Evolutionary conservation across 371 early-diverging fungal genomes (phyloP).

Genomic region (Mortierella sp.): DNA sequence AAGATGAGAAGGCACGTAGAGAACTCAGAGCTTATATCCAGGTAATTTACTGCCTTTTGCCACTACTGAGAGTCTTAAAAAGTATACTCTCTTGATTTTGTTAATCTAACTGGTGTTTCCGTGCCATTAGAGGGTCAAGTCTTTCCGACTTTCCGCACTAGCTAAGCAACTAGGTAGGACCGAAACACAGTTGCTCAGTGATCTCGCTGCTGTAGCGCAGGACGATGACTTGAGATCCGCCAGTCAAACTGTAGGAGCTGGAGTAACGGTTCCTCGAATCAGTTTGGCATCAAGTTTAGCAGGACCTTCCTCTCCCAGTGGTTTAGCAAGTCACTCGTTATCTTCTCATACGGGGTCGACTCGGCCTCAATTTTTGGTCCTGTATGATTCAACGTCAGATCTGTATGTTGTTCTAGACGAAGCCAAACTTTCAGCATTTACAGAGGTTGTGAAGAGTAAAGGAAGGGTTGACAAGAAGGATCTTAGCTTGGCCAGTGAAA

Average conservation of each 20-base stretch:
- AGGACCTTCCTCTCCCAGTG: conserved; percentile 2
- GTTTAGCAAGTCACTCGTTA: background rate
- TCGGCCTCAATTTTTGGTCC: conserved; percentile 24
- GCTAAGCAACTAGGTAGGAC: conserved; percentile 39
- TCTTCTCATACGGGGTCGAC: background rate
- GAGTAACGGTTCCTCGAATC: conserved; percentile 5
- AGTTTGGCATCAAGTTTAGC: conserved; percentile 16
- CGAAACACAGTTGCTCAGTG: conserved; percentile 36
- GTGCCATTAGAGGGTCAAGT: conserved; percentile 29
- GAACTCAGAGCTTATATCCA: conserved; percentile 46
- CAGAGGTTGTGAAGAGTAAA: conserved; percentile 16
- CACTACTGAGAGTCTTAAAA: background rate
- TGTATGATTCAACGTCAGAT: conserved; percentile 27
- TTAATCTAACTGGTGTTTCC: background rate
- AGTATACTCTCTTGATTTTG: too few relatives aligned
- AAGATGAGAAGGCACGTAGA: conserved; percentile 33
- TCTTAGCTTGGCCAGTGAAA: conserved; percentile 23
- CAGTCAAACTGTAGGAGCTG: background rate
- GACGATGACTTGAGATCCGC: conserved; percentile 11
- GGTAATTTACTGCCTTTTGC: conserved; percentile 8
- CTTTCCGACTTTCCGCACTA: conserved; percentile 29
- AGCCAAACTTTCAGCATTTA: conserved; percentile 19
- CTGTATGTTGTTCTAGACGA: conserved; percentile 38
- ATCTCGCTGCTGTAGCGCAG: conserved; percentile 33
- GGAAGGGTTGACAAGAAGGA: conserved; percentile 34